Evolutionary conservation across 2,329 filamentous ascomycete species (phyloP), one percentile per base, ranked within the genome.

Genomic region (Beauveria brongniartii): DNA sequence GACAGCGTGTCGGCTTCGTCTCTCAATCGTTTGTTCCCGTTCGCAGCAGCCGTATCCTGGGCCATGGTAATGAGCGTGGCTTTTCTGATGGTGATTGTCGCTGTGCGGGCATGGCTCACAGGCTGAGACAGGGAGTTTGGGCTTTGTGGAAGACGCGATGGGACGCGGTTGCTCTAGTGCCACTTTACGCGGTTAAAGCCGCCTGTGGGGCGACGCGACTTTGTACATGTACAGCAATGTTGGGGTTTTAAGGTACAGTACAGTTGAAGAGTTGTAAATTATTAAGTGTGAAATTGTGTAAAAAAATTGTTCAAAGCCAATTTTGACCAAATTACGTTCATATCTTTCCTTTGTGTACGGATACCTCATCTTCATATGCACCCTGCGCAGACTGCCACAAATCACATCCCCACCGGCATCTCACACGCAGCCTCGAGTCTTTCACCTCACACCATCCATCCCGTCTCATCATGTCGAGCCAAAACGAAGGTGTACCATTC

Each of bases 401-500:
- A 37, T 24, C 37, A 40, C 26, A 28, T 46, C 57, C 48, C 48
- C 48, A 59, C 57, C 20, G 53, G 2, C 24, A 46, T 28, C 56
- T 47, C 22, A 8, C 14, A 24, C 34, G 26, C 18, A 46, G 26
- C 40, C 26, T 22, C 40, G 3, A 34, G 1, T 52, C 20, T 20
- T 53, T 20, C 28, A 20, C 26, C 50, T 46, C 26, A 26, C 57
- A 59, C 16, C 41, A 59, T 40, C 48, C 14, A 18, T 12, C 24
- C 28, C 28, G 0, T 22, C 37, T 41, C 57, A 37, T 8, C 58
- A 76, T 83, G 79, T 74, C 79, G n/a, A 78, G 69, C 60, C 80
- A 83, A 67, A 67, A 68, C 8, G 67, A 71, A n/a, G 78, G 77
- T 52, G 81, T 84, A 48, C 75, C 78, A 7, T 73, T 88, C 60